Percentiles rank a stretch among this genome's conserved stretches.
phyloP scores from a whole-genome alignment of 2,329 filamentous ascomycete species.

The Berkeleyomyces rouxiae region DNA sequence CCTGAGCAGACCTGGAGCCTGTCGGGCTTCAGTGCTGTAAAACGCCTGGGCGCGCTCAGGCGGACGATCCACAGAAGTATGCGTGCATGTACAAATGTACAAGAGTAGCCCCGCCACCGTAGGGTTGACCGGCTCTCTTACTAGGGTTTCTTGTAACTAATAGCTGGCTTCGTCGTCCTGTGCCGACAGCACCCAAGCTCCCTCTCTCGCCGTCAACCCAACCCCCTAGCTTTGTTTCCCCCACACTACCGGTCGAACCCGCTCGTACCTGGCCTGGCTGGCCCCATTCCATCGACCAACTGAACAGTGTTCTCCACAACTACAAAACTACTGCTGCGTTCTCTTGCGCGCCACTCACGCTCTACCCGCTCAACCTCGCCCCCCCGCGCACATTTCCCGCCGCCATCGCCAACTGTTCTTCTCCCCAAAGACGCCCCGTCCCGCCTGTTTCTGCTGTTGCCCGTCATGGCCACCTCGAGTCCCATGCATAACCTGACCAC shows the following conservation, averaged over 20 bases:
- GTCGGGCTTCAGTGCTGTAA: background rate
- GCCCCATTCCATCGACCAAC: too few relatives aligned
- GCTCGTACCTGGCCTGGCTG: background rate
- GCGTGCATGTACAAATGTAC: too few relatives aligned
- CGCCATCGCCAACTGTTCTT: too few relatives aligned
- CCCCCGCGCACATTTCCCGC: too few relatives aligned
- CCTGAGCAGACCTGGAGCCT: too few relatives aligned
- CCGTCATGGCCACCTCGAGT: constrained; percentile 52
- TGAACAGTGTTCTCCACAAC: too few relatives aligned
- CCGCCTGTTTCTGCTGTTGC: background rate
- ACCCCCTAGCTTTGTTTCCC: background rate
- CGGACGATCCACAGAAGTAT: background rate
- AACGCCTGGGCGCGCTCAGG: background rate
- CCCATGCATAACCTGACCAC: constrained; percentile 96
- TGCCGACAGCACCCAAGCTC: background rate
- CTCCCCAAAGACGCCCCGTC: too few relatives aligned
- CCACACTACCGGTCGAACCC: background rate
- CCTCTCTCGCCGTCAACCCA: background rate
- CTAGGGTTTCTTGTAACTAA: background rate
- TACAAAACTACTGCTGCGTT: too few relatives aligned
- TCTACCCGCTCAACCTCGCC: too few relatives aligned
- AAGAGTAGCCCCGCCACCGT: background rate
- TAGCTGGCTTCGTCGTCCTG: background rate
- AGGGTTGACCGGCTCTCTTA: too few relatives aligned
- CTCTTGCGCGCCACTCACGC: too few relatives aligned